phyloP scores from a whole-genome alignment of 495 filamentous ascomycete genomes.

The Gamarada debralockiae region DNA sequence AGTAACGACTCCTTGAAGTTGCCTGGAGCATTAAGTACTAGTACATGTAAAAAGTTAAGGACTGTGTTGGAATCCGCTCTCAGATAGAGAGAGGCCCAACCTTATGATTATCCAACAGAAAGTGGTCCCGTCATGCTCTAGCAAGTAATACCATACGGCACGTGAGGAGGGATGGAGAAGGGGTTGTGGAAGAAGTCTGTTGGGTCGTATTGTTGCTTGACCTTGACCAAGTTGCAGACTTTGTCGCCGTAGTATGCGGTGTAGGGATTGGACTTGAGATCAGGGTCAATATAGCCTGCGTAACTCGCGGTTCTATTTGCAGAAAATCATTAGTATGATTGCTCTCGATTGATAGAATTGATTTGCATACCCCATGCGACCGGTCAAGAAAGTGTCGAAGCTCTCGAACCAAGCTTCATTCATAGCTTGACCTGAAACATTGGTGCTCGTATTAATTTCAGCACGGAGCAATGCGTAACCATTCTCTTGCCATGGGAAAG shows the following conservation, averaged over 20 bases:
- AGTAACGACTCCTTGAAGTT: too few species aligned
- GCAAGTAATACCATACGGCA: not conserved
- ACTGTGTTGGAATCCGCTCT: too few species aligned
- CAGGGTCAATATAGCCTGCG: not conserved
- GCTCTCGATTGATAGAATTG: not conserved
- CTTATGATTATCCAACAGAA: too few species aligned
- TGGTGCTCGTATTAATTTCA: too few species aligned
- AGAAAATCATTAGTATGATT: too few species aligned
- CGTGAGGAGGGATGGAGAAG: not conserved
- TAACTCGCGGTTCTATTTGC: not conserved
- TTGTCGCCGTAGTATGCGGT: not conserved
- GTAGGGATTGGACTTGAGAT: not conserved
- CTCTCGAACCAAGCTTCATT: not conserved
- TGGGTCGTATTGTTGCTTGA: conserved; percentile 1
- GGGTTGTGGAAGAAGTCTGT: not conserved
- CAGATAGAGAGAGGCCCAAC: too few species aligned
- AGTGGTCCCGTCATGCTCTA: not conserved
- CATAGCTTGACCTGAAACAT: too few species aligned
- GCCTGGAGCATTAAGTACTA: too few species aligned
- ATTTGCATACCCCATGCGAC: not conserved
- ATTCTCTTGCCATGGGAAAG: too few species aligned
- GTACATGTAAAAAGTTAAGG: too few species aligned
- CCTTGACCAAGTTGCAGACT: not conserved
- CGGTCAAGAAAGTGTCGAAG: not conserved
- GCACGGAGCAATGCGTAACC: too few species aligned